Evolutionary conservation across 106 monocot species (phyloP), one percentile per base, ranked within the genome.

Genomic region (Agapanthus africanus): DNA sequence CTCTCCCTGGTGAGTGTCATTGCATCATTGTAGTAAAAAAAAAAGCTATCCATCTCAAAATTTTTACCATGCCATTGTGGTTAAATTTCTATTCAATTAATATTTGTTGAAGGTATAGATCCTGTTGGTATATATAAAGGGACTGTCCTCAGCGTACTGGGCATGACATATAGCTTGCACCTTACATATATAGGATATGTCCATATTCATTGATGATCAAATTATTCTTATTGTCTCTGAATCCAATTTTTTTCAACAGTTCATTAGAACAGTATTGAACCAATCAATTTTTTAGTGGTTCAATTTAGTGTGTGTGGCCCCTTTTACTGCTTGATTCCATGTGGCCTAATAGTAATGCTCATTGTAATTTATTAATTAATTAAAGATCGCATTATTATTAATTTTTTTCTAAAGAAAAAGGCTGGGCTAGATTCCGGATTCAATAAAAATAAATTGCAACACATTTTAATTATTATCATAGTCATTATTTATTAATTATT

Each of bases 1-100:
- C 78, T 13, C 32, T 78, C 26, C 78, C 78, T 8, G 78, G 78
- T 73, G n/a, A 56, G 5, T 0, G 10, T 7, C 34, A 10, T 23
- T 64, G 8, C 30, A 5, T 38, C 0, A 33, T 3, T 10, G 19
- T 33, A 14, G 23, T 22, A 25, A 54, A 26, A 23, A 5, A 3
- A 54, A 14, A 6, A 4, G 54, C 26, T 54, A 4, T 25, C 14
- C 5, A 54, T 0, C 54, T 26, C 27, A 9, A 54, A 26, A 26
- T 26, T 26, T 23, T 27, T 7, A 7, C 26, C 54, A n/a, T n/a
- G n/a, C n/a, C n/a, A n/a, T n/a, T n/a, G n/a, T n/a, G n/a, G n/a
- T n/a, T n/a, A n/a, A n/a, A n/a, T n/a, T n/a, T n/a, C n/a, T n/a
- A n/a, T n/a, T n/a, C n/a, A n/a, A n/a, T n/a, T n/a, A n/a, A n/a